Conservation (phyloP, 768 basidiomycete species). For the Pleurotus platypus region DNA sequence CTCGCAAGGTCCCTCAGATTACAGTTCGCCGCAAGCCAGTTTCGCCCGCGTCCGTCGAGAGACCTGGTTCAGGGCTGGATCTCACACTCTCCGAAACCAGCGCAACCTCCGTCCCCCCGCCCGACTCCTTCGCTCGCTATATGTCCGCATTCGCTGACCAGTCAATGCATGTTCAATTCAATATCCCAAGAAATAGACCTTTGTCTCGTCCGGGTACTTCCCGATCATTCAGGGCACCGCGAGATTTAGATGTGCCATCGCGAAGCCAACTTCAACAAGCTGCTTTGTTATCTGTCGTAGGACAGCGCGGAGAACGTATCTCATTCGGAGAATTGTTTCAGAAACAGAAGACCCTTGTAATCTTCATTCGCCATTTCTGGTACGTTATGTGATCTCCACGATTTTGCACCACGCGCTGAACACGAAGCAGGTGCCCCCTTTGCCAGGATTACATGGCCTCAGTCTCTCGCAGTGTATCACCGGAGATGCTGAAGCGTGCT, state of each 20-base stretch:
- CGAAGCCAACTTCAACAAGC: conserved; percentile 26
- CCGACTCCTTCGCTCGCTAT: conserved; percentile 3
- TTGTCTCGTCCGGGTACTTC: conserved; percentile 1
- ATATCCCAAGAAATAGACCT: neutral
- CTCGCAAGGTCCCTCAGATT: conserved; percentile 1
- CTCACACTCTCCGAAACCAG: neutral
- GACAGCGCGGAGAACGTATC: conserved; percentile 49
- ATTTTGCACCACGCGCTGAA: neutral
- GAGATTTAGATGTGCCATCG: conserved; percentile 1
- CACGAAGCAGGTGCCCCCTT: conserved; percentile 38
- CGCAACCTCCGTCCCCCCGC: neutral
- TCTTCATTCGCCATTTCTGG: conserved; percentile 72
- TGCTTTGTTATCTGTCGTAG: conserved; percentile 43
- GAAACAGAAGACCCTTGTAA: conserved; percentile 50
- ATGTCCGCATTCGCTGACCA: conserved; percentile 5
- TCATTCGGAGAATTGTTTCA: conserved; percentile 52
- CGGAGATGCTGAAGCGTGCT: conserved; percentile 41
- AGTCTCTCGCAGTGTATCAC: conserved; percentile 46
- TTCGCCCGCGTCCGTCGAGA: neutral
- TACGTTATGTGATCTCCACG: conserved; percentile 1
- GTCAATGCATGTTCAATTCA: conserved; percentile 5
- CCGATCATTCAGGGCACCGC: neutral
- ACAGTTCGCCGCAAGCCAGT: conserved; percentile 2
- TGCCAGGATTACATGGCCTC: conserved; percentile 72
- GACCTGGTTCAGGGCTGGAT: neutral